These are phyloP conservation scores for Zizania latifolia DNA, from an alignment of 176 grass and related monocot species.

Conservation along the genomic window DNA sequence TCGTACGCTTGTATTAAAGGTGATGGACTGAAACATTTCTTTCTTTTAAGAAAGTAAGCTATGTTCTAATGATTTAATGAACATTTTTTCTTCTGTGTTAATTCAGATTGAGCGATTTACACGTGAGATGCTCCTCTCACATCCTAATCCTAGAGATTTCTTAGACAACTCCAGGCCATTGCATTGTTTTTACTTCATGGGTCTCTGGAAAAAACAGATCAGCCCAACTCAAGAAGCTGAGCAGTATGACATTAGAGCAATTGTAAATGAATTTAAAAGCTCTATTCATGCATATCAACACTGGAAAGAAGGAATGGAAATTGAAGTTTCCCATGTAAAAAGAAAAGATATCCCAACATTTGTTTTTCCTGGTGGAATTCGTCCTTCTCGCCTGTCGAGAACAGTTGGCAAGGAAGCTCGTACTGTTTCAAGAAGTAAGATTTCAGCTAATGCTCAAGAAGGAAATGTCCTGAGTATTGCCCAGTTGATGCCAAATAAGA, in stretches of 20 bases:
- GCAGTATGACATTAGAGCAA: constrained; percentile 77
- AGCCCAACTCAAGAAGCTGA: constrained; percentile 47
- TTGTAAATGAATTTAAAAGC: constrained; percentile 63
- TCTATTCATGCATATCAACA: constrained; percentile 44
- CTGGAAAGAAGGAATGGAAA: constrained; percentile 65
- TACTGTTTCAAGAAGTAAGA: constrained; percentile 16
- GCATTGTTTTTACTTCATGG: constrained; percentile 70
- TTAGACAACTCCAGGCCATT: constrained; percentile 42
- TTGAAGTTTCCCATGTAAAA: constrained; percentile 71
- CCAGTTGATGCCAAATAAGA: constrained; percentile 14
- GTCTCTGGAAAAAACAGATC: constrained; percentile 61
- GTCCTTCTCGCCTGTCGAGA: constrained; percentile 43
- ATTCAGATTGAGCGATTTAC: constrained; percentile 62
- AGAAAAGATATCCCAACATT: constrained; percentile 63
- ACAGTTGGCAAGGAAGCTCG: constrained; percentile 1
- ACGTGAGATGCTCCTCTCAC: constrained; percentile 58
- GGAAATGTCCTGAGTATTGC: constrained; percentile 1
- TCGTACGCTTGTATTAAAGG: constrained; percentile 77
- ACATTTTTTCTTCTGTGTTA: background rate
- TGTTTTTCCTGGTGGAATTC: constrained; percentile 69
- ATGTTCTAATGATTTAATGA: constrained; percentile 13
- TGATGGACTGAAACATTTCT: constrained; percentile 25
- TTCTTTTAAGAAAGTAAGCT: background rate
- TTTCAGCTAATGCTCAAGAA: constrained; percentile 30
- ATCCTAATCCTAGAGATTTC: constrained; percentile 66